Conservation (phyloP, 192 early-diverging fungal genomes). For the Backusella psychrophila region DNA sequence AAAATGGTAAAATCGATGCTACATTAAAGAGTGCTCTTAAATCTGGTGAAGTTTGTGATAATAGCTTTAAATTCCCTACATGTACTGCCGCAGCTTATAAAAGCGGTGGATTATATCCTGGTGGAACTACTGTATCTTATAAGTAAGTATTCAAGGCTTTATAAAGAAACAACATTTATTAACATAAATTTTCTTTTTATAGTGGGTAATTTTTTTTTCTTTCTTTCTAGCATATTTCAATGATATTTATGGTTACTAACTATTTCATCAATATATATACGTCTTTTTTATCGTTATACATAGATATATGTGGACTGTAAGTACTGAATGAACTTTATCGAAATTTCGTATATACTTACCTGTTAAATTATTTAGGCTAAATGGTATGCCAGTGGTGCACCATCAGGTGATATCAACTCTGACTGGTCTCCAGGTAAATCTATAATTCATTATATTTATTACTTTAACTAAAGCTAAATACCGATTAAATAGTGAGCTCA, state of each 20-base stretch:
- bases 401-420: conserved; percentile 26
- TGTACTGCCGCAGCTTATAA: conserved; percentile 41
- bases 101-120: conserved; percentile 30
- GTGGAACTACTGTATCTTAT: conserved; percentile 41
- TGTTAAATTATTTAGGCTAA: conserved; percentile 22
- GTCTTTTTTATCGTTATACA: neutral
- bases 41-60: conserved; percentile 1
- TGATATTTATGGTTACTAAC: neutral
- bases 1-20: conserved; percentile 20
- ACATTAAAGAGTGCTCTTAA: conserved; percentile 13
- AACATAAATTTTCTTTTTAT: neutral
- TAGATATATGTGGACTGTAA: conserved; percentile 42
- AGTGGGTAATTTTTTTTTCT: neutral
- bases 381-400: conserved; percentile 38
- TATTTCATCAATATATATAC: neutral
- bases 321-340: neutral
- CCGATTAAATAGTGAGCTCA: conserved; percentile 26
- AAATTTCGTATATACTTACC: neutral
- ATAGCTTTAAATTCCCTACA: conserved; percentile 17
- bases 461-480: neutral
- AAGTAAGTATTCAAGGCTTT: conserved; percentile 17
- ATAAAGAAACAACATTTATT: neutral
- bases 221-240: neutral
- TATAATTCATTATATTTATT: neutral
- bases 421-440: conserved; percentile 35